Evolutionary conservation across 768 basidiomycete genomes (phyloP).

Genomic region (Suillus variegatus): DNA sequence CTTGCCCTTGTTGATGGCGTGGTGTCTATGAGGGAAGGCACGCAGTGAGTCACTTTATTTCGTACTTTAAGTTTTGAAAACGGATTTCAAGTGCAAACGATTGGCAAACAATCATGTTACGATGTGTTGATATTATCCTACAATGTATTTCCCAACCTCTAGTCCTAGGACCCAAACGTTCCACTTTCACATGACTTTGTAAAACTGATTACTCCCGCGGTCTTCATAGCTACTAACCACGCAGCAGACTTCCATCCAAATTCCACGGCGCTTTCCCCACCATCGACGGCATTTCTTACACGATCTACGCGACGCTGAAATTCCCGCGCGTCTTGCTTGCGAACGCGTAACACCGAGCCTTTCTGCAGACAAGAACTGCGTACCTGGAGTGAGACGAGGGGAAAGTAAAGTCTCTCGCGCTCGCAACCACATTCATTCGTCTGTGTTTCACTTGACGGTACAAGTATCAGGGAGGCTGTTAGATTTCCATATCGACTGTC

Average conservation of each 20-base stretch:
- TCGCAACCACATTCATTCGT: neutral
- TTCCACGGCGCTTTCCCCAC: neutral
- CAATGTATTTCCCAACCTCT: neutral
- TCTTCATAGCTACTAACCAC: too few relatives aligned
- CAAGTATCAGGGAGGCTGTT: neutral
- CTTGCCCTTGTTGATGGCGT: neutral
- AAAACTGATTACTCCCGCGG: neutral
- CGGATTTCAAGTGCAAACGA: neutral
- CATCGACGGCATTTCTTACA: neutral
- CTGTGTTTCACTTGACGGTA: neutral
- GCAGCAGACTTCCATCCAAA: neutral
- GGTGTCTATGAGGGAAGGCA: neutral
- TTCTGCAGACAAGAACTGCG: neutral
- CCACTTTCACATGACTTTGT: neutral
- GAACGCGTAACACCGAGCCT: neutral
- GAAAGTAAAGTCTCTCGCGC: too few relatives aligned
- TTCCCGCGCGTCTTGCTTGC: neutral
- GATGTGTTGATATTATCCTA: neutral
- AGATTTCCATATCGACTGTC: neutral
- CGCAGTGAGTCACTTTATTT: neutral
- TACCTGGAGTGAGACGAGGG: neutral
- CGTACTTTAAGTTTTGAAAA: neutral
- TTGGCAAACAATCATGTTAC: too few relatives aligned
- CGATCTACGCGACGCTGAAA: neutral
- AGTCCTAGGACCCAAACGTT: neutral